Base-by-base conservation (phyloP, 1,139 yeast genomes). In the Kodamaea ohmeri region DNA sequence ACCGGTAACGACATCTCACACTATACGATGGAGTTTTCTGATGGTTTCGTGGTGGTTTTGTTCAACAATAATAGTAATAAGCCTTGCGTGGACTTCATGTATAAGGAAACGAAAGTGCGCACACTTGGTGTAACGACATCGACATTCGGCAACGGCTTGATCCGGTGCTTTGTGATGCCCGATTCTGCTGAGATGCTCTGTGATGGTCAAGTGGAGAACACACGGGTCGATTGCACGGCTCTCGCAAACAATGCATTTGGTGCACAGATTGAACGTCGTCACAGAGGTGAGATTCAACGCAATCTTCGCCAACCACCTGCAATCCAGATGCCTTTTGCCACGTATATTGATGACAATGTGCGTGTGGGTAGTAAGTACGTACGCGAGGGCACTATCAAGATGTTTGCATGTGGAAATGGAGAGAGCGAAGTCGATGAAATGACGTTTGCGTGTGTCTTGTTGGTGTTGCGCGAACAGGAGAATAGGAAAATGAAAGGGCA, bases 401-500 rank as follows among this genome's bases (percentile, higher is more conserved):
- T 66, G 19, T 65, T 62, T 43, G 17, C 31, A n/a, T 15, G 26
- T n/a, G n/a, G 20, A 13, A 19, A 24, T 2, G 17, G 19, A 4
- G 34, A 58, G 7, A 49, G 53, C 38, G 37, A 30, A 19, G 54
- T 52, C 9, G 58, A 57, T 25, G 55, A 61, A 24, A 43, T 60
- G 41, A 55, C 63, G 18, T 35, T 67, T 22, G 44, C 55, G n/a
- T 55, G 64, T 33, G 50, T 67, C 6, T 43, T 67, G 43, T 48
- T 67, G 39, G 63, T 64, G 4, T 52, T 68, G 38, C 43, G 71
- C 32, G 73, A 67, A 39, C 73, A 65, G 45, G 73, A 68, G 43
- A 51, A 52, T 17, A 48, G 69, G 32, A 68, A 68, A 45, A 65
- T 58, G 47, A 55, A 60, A 46, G 72, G 74, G 3, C 56, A 56